Percentiles rank a stretch among this genome's conserved stretches.
These are phyloP conservation scores for Phyllosticta ampelicida DNA, from an alignment of 2,329 filamentous ascomycete species.

Conservation along the genomic window DNA sequence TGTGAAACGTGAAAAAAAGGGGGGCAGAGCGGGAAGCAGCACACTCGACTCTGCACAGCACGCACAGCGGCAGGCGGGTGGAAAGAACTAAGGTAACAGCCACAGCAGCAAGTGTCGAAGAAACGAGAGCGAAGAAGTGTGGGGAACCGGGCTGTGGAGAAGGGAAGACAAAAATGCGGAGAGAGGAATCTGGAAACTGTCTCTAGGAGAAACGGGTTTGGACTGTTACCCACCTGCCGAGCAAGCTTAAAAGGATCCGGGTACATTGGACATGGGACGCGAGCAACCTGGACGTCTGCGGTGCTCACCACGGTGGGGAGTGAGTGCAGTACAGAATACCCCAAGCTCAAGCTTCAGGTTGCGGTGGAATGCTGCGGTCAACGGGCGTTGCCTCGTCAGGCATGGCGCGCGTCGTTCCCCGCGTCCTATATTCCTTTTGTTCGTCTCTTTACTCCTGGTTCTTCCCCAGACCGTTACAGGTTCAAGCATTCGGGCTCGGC, in stretches of 20 bases:
- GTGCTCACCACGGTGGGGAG: neutral
- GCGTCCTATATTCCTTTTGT: no score
- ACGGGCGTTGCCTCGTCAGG: constrained; percentile 20
- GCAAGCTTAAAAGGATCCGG: no score
- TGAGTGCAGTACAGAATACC: neutral
- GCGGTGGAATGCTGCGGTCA: neutral
- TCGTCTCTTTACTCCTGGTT: constrained; percentile 29
- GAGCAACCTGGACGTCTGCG: no score
- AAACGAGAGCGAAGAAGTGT: no score
- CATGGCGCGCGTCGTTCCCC: constrained; percentile 20
- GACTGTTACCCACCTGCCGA: no score
- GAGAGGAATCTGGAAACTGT: neutral
- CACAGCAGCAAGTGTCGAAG: neutral
- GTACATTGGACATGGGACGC: no score
- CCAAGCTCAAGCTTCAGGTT: neutral
- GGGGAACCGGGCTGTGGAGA: neutral
- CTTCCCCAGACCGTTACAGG: constrained; percentile 20
- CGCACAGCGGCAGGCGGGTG: no score
- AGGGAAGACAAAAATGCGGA: neutral
- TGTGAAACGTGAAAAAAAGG: neutral
- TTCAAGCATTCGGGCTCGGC: neutral
- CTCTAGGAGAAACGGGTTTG: no score
- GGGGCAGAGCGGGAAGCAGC: neutral
- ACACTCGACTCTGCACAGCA: no score
- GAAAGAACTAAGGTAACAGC: neutral